phyloP scores from a whole-genome alignment of 306 rosid species.

The Gillenia trifoliata region DNA sequence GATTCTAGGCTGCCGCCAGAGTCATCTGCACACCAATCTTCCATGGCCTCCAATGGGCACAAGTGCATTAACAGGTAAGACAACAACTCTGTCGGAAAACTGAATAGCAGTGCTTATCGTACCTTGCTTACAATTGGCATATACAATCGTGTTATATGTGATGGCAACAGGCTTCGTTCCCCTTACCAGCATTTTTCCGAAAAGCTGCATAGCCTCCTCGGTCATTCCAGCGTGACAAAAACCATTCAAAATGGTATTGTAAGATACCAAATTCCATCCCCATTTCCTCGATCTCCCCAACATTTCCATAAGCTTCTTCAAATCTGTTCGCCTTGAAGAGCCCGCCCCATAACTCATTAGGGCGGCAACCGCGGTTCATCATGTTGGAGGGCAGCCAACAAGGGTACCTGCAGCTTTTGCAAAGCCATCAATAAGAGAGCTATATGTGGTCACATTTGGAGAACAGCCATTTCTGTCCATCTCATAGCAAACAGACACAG shows the following conservation, averaged over 20 bases:
- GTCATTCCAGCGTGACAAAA: conserved; percentile 55
- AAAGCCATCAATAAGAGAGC: conserved; percentile 66
- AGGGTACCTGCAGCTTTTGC: conserved; percentile 60
- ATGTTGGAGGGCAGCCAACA: conserved; percentile 48
- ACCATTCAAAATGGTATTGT: conserved; percentile 69
- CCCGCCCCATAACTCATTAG: conserved; percentile 75
- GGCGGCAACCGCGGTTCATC: conserved; percentile 60
- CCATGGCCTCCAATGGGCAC: no score
- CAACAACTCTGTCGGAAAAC: conserved; percentile 43
- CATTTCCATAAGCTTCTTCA: conserved; percentile 54
- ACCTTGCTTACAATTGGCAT: conserved; percentile 60
- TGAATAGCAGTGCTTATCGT: conserved; percentile 47
- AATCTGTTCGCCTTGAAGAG: conserved; percentile 51
- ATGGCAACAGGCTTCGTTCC: conserved; percentile 58
- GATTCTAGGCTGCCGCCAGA: no score
- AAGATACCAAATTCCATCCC: conserved; percentile 53
- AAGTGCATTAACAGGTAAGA: no score
- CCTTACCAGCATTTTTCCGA: conserved; percentile 57
- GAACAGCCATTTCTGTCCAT: conserved; percentile 49
- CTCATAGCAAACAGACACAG: conserved; percentile 35
- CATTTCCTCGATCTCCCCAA: conserved; percentile 53
- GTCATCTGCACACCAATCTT: no score
- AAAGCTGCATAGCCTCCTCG: conserved; percentile 45
- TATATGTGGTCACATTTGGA: conserved; percentile 64
- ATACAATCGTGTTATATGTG: conserved; percentile 47